A percentile compares a stretch with the other conserved stretches of the same genome.
Evolutionary conservation across 2,329 filamentous ascomycete species (phyloP).

Genomic region (Herpomyces periplanetae): DNA sequence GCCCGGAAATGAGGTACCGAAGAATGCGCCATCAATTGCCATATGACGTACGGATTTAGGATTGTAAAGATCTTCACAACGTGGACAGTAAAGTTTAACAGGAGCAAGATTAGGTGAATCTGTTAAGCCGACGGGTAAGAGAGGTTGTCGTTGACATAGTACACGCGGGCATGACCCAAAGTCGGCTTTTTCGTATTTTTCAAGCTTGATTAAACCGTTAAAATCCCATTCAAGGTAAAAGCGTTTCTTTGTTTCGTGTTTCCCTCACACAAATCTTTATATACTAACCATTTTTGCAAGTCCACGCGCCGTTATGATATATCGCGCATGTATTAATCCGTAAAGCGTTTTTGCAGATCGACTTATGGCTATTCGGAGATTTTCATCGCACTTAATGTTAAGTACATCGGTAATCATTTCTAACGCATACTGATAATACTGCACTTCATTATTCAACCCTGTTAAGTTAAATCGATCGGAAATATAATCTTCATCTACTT

Average conservation of each 20-base stretch:
- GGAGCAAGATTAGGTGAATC: slow-evolving; percentile 56
- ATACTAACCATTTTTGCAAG: slow-evolving; percentile 60
- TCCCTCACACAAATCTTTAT: not conserved
- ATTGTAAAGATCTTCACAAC: slow-evolving; percentile 95
- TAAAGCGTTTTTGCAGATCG: slow-evolving; percentile 87
- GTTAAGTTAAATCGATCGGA: slow-evolving; percentile 95
- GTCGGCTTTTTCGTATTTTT: slow-evolving; percentile 93
- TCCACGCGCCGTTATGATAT: slow-evolving; percentile 79
- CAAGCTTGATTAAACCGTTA: slow-evolving; percentile 18
- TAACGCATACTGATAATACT: slow-evolving; percentile 94
- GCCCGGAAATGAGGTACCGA: slow-evolving; percentile 90
- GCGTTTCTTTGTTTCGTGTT: slow-evolving; percentile 1
- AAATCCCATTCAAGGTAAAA: not conserved
- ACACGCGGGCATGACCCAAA: slow-evolving; percentile 95
- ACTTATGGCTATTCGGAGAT: slow-evolving; percentile 89
- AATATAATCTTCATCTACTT: slow-evolving; percentile 94
- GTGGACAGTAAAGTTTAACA: slow-evolving; percentile 83
- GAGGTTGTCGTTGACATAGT: slow-evolving; percentile 61
- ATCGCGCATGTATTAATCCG: slow-evolving; percentile 72
- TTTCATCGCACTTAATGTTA: slow-evolving; percentile 89
- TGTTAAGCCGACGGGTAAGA: slow-evolving; percentile 73
- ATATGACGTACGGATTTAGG: slow-evolving; percentile 88
- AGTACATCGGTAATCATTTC: slow-evolving; percentile 94
- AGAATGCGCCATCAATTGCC: slow-evolving; percentile 84
- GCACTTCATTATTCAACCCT: slow-evolving; percentile 77